These are phyloP conservation scores for Amanita pseudoporphyria DNA, from an alignment of 768 basidiomycete species.

Conservation along the genomic window DNA sequence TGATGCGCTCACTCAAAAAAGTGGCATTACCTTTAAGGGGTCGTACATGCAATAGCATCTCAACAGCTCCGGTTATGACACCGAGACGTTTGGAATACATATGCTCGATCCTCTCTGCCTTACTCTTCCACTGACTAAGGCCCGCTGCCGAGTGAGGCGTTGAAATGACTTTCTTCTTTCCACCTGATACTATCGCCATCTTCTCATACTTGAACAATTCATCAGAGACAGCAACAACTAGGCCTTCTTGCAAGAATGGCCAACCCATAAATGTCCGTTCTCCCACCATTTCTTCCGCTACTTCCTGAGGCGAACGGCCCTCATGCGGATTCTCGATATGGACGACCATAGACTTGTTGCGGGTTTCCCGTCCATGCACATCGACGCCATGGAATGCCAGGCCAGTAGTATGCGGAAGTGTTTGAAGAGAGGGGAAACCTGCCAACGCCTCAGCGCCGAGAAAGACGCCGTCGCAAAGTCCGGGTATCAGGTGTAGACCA, in stretches of 20 bases:
- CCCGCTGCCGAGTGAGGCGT: conserved; percentile 68
- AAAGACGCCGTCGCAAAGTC: conserved; percentile 81
- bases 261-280: conserved; percentile 74
- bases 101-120: conserved; percentile 74
- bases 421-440: conserved; percentile 94
- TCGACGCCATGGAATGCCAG: conserved; percentile 88
- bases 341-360: conserved; percentile 91
- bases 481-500: conserved; percentile 78
- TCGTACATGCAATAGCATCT: conserved; percentile 78
- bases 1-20: conserved; percentile 1
- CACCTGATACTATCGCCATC: conserved; percentile 41
- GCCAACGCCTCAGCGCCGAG: conserved; percentile 82
- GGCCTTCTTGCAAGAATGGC: conserved; percentile 93
- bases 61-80: conserved; percentile 73
- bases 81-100: conserved; percentile 85
- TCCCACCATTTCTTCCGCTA: conserved; percentile 71
- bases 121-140: conserved; percentile 67
- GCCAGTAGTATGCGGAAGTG: conserved; percentile 66
- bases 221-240: conserved; percentile 82
- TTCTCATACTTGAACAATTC: conserved; percentile 81
- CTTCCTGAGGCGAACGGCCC: conserved; percentile 51
- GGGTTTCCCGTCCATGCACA: conserved; percentile 82
- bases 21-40: conserved; percentile 70
- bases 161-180: conserved; percentile 44
- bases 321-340: conserved; percentile 74